Percentiles rank a stretch among this genome's conserved stretches.
phyloP scores from a whole-genome alignment of 2,329 filamentous ascomycete species.

The Paecilomyces formosus region DNA sequence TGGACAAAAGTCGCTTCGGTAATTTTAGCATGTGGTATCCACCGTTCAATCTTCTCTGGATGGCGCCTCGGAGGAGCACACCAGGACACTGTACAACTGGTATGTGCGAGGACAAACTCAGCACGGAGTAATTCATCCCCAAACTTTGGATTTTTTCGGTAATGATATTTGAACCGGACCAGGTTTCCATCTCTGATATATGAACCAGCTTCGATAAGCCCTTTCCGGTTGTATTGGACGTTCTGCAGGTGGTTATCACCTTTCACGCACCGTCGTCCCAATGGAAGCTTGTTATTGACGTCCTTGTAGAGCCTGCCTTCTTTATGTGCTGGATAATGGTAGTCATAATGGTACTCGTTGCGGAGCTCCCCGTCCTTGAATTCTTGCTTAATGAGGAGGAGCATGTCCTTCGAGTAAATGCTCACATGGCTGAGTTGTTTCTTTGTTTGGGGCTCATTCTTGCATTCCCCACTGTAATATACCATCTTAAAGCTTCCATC shows the following conservation, averaged over 20 bases:
- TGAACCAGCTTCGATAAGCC: slow-evolving; percentile 47
- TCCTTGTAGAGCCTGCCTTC: slow-evolving; percentile 17
- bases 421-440: slow-evolving; percentile 38
- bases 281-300: slow-evolving; percentile 30
- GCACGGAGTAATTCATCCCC: slow-evolving; percentile 50
- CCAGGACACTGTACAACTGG: slow-evolving; percentile 49
- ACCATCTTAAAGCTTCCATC: slow-evolving; percentile 35
- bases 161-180: slow-evolving; percentile 48
- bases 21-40: slow-evolving; percentile 50
- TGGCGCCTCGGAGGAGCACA: slow-evolving; percentile 44
- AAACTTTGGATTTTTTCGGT: slow-evolving; percentile 47
- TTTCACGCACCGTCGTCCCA: slow-evolving; percentile 39
- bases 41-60: slow-evolving; percentile 45
- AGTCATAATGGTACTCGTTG: slow-evolving; percentile 47
- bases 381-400: slow-evolving; percentile 38
- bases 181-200: slow-evolving; percentile 47
- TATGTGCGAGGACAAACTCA: slow-evolving; percentile 47
- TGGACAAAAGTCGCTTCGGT: slow-evolving; percentile 49
- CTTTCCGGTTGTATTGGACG: slow-evolving; percentile 46
- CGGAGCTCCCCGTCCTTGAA: slow-evolving; percentile 35
- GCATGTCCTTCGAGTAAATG: slow-evolving; percentile 41
- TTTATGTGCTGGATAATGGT: slow-evolving; percentile 19
- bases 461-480: slow-evolving; percentile 32
- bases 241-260: slow-evolving; percentile 41
- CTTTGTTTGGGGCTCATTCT: slow-evolving; percentile 38